Evolutionary conservation across 495 filamentous ascomycete species (phyloP).

Genomic region (Lasiosphaeris hirsuta): DNA sequence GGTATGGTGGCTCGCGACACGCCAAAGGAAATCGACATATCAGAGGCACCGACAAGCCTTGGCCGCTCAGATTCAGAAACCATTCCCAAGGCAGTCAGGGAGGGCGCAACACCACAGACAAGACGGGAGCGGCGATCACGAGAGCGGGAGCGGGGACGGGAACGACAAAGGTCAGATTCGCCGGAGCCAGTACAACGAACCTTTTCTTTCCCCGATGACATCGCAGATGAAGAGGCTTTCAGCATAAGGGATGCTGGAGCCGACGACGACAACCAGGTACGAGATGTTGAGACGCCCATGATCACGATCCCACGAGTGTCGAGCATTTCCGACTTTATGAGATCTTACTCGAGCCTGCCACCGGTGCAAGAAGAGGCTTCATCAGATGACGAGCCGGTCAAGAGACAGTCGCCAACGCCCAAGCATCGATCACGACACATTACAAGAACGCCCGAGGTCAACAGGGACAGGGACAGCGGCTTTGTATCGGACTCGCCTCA

Average conservation of each 20-base stretch:
- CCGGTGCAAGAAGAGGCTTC: slow-evolving; percentile 42
- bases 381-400: slow-evolving; percentile 32
- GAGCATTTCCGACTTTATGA: slow-evolving; percentile 33
- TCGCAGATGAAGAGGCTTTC: slow-evolving; percentile 36
- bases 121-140: slow-evolving; percentile 14
- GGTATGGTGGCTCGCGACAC: not conserved
- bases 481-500: slow-evolving; percentile 43
- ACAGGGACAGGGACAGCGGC: slow-evolving; percentile 51
- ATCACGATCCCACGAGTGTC: slow-evolving; percentile 26
- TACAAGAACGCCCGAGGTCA: slow-evolving; percentile 25
- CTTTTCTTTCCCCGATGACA: slow-evolving; percentile 37
- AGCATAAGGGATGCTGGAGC: slow-evolving; percentile 16
- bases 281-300: slow-evolving; percentile 11
- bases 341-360: slow-evolving; percentile 38
- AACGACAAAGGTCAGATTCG: slow-evolving; percentile 11
- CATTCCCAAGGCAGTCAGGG: slow-evolving; percentile 28
- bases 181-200: slow-evolving; percentile 27
- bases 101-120: slow-evolving; percentile 4
- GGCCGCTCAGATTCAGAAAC: slow-evolving; percentile 36
- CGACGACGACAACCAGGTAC: slow-evolving; percentile 8
- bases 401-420: not conserved
- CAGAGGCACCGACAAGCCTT: slow-evolving; percentile 9
- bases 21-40: not conserved
- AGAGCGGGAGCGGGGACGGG: slow-evolving; percentile 3
- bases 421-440: slow-evolving; percentile 8